These are phyloP conservation scores for Pseudonitzschia delicatissima DNA, from an alignment of 108 stramenopile genomes.

Conservation along the genomic window DNA sequence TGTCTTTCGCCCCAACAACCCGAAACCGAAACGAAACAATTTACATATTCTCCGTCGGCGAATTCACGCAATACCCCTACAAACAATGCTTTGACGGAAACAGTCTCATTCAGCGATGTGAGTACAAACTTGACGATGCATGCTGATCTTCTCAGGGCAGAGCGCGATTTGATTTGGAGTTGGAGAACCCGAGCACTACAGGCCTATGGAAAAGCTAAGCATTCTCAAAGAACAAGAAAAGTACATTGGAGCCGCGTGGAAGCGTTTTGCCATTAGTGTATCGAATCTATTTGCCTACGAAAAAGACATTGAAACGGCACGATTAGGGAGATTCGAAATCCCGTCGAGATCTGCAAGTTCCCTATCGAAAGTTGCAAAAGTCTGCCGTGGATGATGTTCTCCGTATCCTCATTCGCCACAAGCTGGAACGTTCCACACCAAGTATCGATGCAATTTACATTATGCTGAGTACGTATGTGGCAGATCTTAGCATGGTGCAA, in stretches of 20 bases:
- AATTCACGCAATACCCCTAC: no score
- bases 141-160: slow-evolving; percentile 58
- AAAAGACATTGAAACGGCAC: slow-evolving; percentile 70
- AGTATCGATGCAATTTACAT: slow-evolving; percentile 39
- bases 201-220: slow-evolving; percentile 51
- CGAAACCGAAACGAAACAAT: neutral
- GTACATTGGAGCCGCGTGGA: slow-evolving; percentile 62
- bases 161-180: slow-evolving; percentile 54
- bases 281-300: slow-evolving; percentile 77
- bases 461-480: slow-evolving; percentile 69
- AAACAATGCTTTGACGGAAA: slow-evolving; percentile 40
- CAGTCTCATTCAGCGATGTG: slow-evolving; percentile 4
- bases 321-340: slow-evolving; percentile 41
- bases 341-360: slow-evolving; percentile 51
- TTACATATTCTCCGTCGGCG: no score
- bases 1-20: neutral
- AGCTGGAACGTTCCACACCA: slow-evolving; percentile 61
- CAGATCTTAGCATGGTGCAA: slow-evolving; percentile 68
- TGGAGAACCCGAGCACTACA: slow-evolving; percentile 46
- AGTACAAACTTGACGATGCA: slow-evolving; percentile 20
- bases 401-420: slow-evolving; percentile 54
- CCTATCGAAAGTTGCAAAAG: slow-evolving; percentile 69
- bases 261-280: slow-evolving; percentile 61
- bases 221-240: slow-evolving; percentile 57
- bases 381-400: slow-evolving; percentile 62